Evolutionary conservation across 805 yeast species (phyloP), one percentile per base, ranked within the genome.

Genomic region (Wickerhamomyces bisporus): DNA sequence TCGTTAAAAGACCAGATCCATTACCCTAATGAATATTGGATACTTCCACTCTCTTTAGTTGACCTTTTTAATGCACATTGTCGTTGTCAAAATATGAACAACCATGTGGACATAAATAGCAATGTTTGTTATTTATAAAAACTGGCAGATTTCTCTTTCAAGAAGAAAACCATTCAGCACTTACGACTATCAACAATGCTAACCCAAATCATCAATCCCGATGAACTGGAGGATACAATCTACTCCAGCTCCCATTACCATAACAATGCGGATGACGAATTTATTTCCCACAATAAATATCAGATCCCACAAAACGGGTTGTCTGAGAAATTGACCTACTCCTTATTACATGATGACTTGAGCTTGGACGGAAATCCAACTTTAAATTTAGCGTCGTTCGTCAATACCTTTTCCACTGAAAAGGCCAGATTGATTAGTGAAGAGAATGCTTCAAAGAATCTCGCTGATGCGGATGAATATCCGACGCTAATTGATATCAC

Each of bases 381-480:
- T 16, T 68, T 88, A 58, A 88, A 89, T 58, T 62, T 88, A 58
- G 97, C 97, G 3, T 81, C 91, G 23, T 88, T 88, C 57, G 97
- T 88, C 46, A 86, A 85, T 63, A 88, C 95, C 7, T 72, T 67
- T 47, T 55, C 81, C 17, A 77, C 77, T 38, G 73, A 67, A n/a
- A 60, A 61, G 15, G 77, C 81, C 4, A 61, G 62, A 15, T 66
- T 67, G 45, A 70, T 88, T 48, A 72, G 81, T 39, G 33, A 58
- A 19, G 89, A 85, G 58, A 88, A 88, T 59, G 51, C 87, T 42
- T 80, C 85, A 49, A 88, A 89, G 69, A 88, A 88, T 61, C 68
- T 88, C 53, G 96, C 96, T 8, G 97, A 88, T 61, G 81, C 82
- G 50, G 96, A 89, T 58, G 97, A 88, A 67, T 88, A 88, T 59